Conservation (phyloP, 2,329 filamentous ascomycete genomes). For the Nothomitra cinnamomea region DNA sequence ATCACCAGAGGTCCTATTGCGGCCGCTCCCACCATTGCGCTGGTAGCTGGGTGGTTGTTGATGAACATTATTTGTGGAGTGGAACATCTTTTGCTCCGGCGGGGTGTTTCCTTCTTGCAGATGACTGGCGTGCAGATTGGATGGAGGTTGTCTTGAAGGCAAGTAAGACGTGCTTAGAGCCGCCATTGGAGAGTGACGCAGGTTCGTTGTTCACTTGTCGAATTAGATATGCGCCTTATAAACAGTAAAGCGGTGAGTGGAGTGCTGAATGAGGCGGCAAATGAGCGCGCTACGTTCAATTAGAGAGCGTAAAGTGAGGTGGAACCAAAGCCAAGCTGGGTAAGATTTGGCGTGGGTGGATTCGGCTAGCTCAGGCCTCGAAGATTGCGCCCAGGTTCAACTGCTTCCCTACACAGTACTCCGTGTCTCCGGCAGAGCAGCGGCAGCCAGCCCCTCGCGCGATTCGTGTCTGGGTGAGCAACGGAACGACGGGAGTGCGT, state of each 20-base stretch:
- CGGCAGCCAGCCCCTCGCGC: no score
- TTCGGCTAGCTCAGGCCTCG: neutral
- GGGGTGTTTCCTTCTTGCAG: neutral
- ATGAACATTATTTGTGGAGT: neutral
- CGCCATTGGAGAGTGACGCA: neutral
- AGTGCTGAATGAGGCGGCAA: neutral
- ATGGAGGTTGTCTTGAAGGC: neutral
- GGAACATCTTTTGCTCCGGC: neutral
- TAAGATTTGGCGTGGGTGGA: neutral
- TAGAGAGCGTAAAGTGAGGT: neutral
- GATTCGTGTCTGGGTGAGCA: no score
- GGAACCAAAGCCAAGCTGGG: neutral
- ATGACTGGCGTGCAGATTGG: neutral
- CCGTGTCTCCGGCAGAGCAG: no score
- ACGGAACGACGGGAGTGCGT: no score
- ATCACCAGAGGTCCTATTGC: neutral
- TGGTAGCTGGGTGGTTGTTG: neutral
- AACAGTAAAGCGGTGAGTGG: neutral
- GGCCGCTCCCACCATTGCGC: neutral
- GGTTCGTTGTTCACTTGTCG: neutral
- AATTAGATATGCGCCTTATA: no score
- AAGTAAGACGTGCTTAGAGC: neutral
- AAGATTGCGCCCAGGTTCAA: neutral
- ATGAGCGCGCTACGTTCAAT: neutral
- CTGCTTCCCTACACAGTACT: neutral